Conservation (phyloP, 73 alveolate species). For the Blepharisma japonicum region DNA sequence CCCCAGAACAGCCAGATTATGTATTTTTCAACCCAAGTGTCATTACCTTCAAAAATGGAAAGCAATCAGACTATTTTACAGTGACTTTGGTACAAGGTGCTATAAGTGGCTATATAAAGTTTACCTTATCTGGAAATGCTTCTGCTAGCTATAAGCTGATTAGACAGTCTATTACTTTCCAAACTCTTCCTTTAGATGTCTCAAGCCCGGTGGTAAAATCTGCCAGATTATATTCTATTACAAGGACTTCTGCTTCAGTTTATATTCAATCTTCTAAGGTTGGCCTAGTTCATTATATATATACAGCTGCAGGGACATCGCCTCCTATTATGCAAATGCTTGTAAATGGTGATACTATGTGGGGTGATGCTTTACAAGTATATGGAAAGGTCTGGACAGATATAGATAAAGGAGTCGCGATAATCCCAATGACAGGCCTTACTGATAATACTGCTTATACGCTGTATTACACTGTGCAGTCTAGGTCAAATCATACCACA, state of each 20-base stretch:
- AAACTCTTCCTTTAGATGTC: constrained; percentile 19
- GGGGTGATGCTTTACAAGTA: neutral
- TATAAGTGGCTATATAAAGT: neutral
- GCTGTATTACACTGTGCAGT: neutral
- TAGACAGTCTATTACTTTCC: neutral
- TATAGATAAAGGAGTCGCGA: neutral
- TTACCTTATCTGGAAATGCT: constrained; percentile 11
- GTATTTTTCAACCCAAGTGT: neutral
- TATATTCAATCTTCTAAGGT: neutral
- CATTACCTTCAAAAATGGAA: neutral
- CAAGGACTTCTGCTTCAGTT: neutral
- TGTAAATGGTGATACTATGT: constrained; percentile 15
- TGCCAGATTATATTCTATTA: neutral
- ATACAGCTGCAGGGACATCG: neutral
- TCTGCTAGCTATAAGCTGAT: neutral
- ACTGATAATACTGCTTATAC: constrained; percentile 9
- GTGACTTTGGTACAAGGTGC: constrained; percentile 4
- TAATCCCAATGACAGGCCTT: neutral
- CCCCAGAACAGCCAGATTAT: neutral
- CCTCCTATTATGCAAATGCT: constrained; percentile 10
- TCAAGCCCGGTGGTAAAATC: neutral
- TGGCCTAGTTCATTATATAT: neutral
- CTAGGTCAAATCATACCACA: neutral
- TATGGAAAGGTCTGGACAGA: constrained; percentile 4
- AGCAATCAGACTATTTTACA: neutral